Evolutionary conservation across 345 rosid genomes (phyloP).

Genomic region (Acer campestre): DNA sequence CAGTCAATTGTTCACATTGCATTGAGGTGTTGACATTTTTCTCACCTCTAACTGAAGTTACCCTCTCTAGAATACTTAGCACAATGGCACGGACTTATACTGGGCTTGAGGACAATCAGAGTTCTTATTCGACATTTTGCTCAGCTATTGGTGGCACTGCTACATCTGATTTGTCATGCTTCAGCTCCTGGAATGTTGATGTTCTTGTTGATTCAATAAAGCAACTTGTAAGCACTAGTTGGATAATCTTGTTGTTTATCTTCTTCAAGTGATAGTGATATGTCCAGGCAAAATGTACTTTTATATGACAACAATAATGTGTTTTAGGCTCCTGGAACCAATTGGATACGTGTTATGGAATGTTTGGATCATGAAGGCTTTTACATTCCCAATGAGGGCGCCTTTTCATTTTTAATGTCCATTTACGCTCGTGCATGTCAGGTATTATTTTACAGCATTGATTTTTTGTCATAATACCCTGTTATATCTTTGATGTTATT

Average conservation of each 20-base stretch:
- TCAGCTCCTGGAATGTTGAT: conserved; percentile 35
- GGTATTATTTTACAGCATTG: conserved; percentile 12
- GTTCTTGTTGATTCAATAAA: conserved; percentile 32
- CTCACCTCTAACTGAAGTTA: conserved; percentile 33
- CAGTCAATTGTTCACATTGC: conserved; percentile 36
- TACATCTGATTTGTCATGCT: conserved; percentile 23
- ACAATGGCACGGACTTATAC: conserved; percentile 29
- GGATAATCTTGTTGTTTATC: background rate
- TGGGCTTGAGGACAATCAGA: conserved; percentile 35
- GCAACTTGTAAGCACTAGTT: conserved; percentile 32
- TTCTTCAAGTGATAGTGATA: background rate
- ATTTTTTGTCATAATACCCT: background rate
- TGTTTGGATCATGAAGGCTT: conserved; percentile 43
- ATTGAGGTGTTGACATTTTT: conserved; percentile 34
- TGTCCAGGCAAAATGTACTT: background rate
- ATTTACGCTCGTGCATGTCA: conserved; percentile 33
- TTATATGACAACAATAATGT: background rate
- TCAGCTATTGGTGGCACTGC: conserved; percentile 32
- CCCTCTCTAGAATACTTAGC: conserved; percentile 38
- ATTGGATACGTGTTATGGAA: conserved; percentile 38
- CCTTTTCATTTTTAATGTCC: conserved; percentile 40
- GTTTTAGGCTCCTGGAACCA: conserved; percentile 38
- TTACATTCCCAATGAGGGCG: conserved; percentile 35
- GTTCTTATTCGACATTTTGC: conserved; percentile 30
- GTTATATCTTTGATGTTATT: background rate